A percentile compares a stretch with the other conserved stretches of the same genome.
These are phyloP conservation scores for Botrytis fragariae DNA, from an alignment of 2,329 filamentous ascomycete species.

Conservation along the genomic window DNA sequence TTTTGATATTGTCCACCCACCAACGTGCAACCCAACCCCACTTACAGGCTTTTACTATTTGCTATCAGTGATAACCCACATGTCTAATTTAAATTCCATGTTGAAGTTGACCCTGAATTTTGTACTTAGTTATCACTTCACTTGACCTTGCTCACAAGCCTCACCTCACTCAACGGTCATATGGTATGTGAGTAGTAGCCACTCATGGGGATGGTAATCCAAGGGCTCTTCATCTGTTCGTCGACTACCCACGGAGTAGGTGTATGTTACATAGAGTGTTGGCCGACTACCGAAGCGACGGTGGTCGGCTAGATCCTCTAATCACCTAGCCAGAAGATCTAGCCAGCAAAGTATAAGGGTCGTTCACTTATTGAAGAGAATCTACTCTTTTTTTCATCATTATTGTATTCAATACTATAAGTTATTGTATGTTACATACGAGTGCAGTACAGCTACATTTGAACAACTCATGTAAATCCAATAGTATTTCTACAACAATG, in stretches of 20 bases:
- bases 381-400: neutral
- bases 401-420: neutral
- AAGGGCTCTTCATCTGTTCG: neutral
- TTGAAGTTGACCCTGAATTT: neutral
- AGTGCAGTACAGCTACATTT: neutral
- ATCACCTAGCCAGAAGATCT: neutral
- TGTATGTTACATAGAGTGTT: neutral
- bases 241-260: neutral
- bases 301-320: neutral
- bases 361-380: neutral
- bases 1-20: conserved; percentile 11
- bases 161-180: neutral
- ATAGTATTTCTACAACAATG: neutral
- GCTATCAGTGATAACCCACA: conserved; percentile 5
- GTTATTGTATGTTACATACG: neutral
- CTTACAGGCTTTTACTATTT: conserved; percentile 1
- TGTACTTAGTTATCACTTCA: neutral
- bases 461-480: neutral
- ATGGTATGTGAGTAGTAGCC: neutral
- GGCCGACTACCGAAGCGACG: neutral
- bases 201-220: neutral
- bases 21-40: conserved; percentile 4
- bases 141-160: neutral
- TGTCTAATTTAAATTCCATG: neutral
- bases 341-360: neutral